Evolutionary conservation across 352 stramenopile species (phyloP).

Genomic region (Thraustochytrium striatum): DNA sequence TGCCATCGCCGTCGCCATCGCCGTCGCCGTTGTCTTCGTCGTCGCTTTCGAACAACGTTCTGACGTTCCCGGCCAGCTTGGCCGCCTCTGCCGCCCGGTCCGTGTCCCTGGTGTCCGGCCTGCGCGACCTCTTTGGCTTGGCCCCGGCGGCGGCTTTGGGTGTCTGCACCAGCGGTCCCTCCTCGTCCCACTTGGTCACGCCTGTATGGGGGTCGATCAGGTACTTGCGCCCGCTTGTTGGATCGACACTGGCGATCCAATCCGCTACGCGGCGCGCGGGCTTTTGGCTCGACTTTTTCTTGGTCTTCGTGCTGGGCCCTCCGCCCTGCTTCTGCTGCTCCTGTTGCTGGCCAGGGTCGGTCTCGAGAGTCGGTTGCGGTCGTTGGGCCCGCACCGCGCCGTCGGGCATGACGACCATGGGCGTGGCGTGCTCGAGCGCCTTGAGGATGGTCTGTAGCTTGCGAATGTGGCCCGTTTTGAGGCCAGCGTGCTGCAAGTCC

Average conservation of each 20-base stretch:
- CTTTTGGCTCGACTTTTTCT: not conserved
- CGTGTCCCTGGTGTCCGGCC: not conserved
- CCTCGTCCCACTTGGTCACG: constrained; percentile 43
- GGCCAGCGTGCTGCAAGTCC: constrained; percentile 12
- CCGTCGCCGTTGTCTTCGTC: not conserved
- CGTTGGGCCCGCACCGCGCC: not conserved
- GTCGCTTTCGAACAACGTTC: not conserved
- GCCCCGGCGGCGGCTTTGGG: not conserved
- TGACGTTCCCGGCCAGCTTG: not conserved
- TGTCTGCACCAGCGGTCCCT: not conserved
- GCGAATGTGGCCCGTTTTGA: constrained; percentile 14
- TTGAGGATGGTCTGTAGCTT: constrained; percentile 25
- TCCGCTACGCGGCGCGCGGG: not conserved
- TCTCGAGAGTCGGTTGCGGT: not conserved
- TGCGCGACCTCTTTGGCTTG: not conserved
- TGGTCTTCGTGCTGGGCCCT: not conserved
- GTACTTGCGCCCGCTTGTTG: constrained; percentile 15
- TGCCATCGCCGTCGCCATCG: not conserved
- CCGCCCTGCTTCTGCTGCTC: not conserved
- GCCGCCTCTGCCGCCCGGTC: not conserved
- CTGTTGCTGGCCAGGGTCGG: not conserved
- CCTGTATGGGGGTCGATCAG: constrained; percentile 32
- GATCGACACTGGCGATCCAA: constrained; percentile 22
- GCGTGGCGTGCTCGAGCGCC: not conserved
- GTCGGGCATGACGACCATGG: constrained; percentile 7